phyloP scores from a whole-genome alignment of 345 rosid genomes.

The Gossypium anomalum region DNA sequence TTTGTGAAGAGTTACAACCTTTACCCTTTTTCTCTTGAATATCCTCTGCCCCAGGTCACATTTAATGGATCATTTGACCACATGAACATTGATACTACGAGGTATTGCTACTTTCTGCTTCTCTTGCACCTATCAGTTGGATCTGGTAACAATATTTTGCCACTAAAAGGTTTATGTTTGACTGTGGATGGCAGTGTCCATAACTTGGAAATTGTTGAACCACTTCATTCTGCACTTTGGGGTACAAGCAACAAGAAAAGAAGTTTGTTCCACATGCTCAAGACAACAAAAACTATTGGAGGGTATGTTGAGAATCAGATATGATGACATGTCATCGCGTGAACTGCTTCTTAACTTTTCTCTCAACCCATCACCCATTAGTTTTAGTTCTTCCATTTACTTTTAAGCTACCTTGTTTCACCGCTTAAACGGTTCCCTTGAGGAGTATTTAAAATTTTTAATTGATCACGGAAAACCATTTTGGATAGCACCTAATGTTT shows the following conservation, averaged over 20 bases:
- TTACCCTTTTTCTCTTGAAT: neutral
- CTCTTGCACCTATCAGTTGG: neutral
- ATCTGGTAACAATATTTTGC: slow-evolving; percentile 7
- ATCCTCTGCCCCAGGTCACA: slow-evolving; percentile 52
- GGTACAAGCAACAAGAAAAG: slow-evolving; percentile 91
- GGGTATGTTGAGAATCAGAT: slow-evolving; percentile 47
- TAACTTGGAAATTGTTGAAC: slow-evolving; percentile 89
- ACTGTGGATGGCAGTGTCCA: slow-evolving; percentile 58
- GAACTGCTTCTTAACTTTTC: slow-evolving; percentile 13
- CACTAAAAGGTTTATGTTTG: neutral
- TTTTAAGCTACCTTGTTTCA: slow-evolving; percentile 2
- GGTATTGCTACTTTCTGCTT: slow-evolving; percentile 37
- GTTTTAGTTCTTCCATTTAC: neutral
- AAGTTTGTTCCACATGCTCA: slow-evolving; percentile 91
- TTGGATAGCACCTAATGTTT: neutral
- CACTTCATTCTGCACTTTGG: slow-evolving; percentile 71
- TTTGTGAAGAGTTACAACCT: slow-evolving; percentile 15
- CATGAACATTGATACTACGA: slow-evolving; percentile 91
- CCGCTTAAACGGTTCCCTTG: neutral
- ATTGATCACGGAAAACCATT: neutral
- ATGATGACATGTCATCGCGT: slow-evolving; percentile 8
- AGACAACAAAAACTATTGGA: slow-evolving; percentile 92
- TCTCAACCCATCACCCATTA: neutral
- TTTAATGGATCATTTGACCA: slow-evolving; percentile 98
- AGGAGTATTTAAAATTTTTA: neutral